These are phyloP conservation scores for Novymonas esmeraldas DNA, from an alignment of 208 protist genomes.

Conservation along the genomic window DNA sequence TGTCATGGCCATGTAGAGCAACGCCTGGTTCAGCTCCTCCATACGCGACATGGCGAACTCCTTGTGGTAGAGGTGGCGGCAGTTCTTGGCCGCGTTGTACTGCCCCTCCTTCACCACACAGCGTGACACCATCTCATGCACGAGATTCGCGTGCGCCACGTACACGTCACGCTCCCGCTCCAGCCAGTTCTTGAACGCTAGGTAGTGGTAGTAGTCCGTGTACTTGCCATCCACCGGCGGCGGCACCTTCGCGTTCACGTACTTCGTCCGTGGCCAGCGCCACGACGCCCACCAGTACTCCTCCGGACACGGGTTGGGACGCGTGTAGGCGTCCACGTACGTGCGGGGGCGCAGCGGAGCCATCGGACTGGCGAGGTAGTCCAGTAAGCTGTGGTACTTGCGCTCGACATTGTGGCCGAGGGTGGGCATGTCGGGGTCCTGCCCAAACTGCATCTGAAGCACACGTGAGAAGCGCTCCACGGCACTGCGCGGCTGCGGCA, in stretches of 20 bases:
- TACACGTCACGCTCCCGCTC: conserved; percentile 84
- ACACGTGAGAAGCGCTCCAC: conserved; percentile 61
- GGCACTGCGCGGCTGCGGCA: conserved; percentile 44
- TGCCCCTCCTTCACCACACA: conserved; percentile 83
- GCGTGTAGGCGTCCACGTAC: conserved; percentile 74
- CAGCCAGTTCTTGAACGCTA: conserved; percentile 84
- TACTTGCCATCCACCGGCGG: conserved; percentile 83
- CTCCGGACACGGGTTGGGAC: conserved; percentile 83
- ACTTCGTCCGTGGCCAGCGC: conserved; percentile 80
- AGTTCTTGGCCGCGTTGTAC: conserved; percentile 92
- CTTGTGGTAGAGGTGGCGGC: conserved; percentile 82
- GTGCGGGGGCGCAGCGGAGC: conserved; percentile 60
- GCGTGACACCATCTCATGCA: conserved; percentile 77
- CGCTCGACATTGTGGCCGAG: conserved; percentile 49
- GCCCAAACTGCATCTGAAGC: conserved; percentile 61
- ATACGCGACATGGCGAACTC: conserved; percentile 82
- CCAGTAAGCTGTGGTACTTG: conserved; percentile 57
- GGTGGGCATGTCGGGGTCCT: conserved; percentile 71
- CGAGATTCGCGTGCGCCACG: conserved; percentile 71
- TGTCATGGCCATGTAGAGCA: conserved; percentile 89
- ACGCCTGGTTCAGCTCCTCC: conserved; percentile 82
- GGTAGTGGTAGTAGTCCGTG: conserved; percentile 86
- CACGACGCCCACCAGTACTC: conserved; percentile 84
- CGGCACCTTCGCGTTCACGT: conserved; percentile 86
- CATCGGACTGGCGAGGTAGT: conserved; percentile 65